Conservation (phyloP, 1,284 basidiomycete genomes). For the Sparassis latifolia region DNA sequence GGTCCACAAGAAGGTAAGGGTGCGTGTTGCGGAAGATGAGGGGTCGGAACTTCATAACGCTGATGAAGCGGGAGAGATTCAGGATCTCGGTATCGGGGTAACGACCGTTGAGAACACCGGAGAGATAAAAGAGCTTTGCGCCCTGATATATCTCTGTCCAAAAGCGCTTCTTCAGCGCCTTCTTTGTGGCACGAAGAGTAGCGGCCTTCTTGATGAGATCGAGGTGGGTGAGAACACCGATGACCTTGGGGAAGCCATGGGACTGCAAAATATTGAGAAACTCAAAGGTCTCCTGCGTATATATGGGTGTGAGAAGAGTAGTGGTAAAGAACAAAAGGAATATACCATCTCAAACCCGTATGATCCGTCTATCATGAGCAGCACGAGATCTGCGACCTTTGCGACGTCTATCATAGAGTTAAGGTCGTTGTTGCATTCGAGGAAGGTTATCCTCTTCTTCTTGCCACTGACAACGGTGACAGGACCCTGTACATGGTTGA, state of each 20-base stretch:
- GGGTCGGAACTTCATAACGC: conserved; percentile 98
- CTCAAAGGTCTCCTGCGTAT: conserved; percentile 92
- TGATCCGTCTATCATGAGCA: conserved; percentile 96
- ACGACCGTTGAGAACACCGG: conserved; percentile 95
- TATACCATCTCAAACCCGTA: conserved; percentile 98
- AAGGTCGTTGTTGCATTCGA: conserved; percentile 97
- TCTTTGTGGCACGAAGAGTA: conserved; percentile 88
- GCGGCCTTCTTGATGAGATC: conserved; percentile 95
- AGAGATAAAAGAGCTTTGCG: conserved; percentile 97
- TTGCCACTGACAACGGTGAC: conserved; percentile 95
- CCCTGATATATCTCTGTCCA: conserved; percentile 99
- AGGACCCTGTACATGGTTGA: conserved; percentile 88
- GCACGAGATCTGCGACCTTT: conserved; percentile 93
- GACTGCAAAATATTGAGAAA: conserved; percentile 96
- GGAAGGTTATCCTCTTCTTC: conserved; percentile 87
- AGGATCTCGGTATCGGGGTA: conserved; percentile 97
- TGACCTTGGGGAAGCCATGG: conserved; percentile 98
- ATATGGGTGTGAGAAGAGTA: background rate
- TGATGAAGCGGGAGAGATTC: conserved; percentile 93
- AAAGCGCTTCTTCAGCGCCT: conserved; percentile 96
- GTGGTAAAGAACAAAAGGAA: background rate
- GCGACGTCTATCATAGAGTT: conserved; percentile 98
- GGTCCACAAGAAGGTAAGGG: conserved; percentile 94
- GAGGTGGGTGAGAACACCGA: conserved; percentile 93
- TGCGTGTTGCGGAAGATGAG: conserved; percentile 94